Base-by-base conservation (phyloP, 345 rosid genomes). In the Salix suchowensis region DNA sequence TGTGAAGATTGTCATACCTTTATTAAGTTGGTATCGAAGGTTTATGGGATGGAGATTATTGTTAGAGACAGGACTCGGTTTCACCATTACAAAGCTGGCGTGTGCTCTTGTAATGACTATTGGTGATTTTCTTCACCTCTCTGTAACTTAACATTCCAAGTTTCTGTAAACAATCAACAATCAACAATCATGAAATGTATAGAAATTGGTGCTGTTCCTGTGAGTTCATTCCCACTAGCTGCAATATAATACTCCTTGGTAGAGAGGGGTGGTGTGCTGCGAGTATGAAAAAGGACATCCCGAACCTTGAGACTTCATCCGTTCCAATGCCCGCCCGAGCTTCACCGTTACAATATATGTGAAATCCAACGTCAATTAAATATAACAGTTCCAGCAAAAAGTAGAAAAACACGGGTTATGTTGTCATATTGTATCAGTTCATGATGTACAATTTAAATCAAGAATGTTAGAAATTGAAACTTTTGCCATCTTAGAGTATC, bases 1-100 rank as follows among this genome's bases (percentile, higher is more conserved):
- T 87, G 88, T 76, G 84, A 82, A 23, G 88, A 84, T 80, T 86
- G 89, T 73, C 75, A 85, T 80, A 58, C 71, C 42, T 83, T 86
- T 68, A 73, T 82, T 42, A 84, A 84, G 75, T 19, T 84, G 77
- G 83, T 74, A 34, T 82, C 87, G 3, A 82, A 80, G 75, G 81
- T 78, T 62, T 80, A 79, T 65, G 70, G 34, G 23, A 74, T 37
- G 74, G 80, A 80, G 73, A 78, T 82, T 66, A 14, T 82, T 50
- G 77, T 82, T 21, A 82, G 86, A 77, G 86, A 84, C 74, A 74
- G 87, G 81, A 86, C 68, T 60, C 71, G 84, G 62, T 86, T 84
- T 79, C 83, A 80, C 75, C 82, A 74, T 75, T 84, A 67, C 71
- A 82, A 46, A 79, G 76, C 74, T 78, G 86, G 86, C 24, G 65